A percentile compares a stretch with the other conserved stretches of the same genome.
phyloP scores from a whole-genome alignment of 2,329 filamentous ascomycete species.

The Neofusicoccum sp. region DNA sequence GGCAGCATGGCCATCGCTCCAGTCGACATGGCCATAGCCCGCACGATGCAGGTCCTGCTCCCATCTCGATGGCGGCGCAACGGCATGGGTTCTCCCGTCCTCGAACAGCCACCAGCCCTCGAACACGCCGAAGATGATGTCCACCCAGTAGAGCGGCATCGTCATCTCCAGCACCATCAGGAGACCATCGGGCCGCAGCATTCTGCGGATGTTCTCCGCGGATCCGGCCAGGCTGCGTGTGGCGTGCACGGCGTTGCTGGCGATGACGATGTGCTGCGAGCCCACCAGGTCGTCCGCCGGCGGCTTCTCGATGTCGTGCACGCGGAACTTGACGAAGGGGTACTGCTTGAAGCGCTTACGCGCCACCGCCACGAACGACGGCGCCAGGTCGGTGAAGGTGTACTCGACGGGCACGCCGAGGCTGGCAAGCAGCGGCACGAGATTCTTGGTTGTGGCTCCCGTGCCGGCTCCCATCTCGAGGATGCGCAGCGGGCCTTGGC shows the following conservation, averaged over 20 bases:
- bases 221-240: conserved; percentile 29
- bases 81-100: conserved; percentile 34
- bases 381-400: conserved; percentile 44
- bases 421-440: conserved; percentile 32
- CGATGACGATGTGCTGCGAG: conserved; percentile 32
- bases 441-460: conserved; percentile 27
- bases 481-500: conserved; percentile 23
- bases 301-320: conserved; percentile 37
- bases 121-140: conserved; percentile 42
- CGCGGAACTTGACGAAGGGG: conserved; percentile 35
- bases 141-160: conserved; percentile 32
- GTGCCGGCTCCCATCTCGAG: conserved; percentile 24
- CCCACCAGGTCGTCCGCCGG: conserved; percentile 25
- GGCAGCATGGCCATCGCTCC: conserved; percentile 28
- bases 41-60: conserved; percentile 25
- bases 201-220: conserved; percentile 26
- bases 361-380: conserved; percentile 36
- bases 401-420: conserved; percentile 39
- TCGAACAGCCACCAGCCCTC: conserved; percentile 47
- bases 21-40: conserved; percentile 29
- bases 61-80: conserved; percentile 27
- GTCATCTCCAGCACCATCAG: conserved; percentile 38
- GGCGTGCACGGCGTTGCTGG: conserved; percentile 39
- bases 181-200: conserved; percentile 34
- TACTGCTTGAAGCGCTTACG: conserved; percentile 37